Conservation (phyloP, 495 filamentous ascomycete genomes). For the Lichenothelia convexa region DNA sequence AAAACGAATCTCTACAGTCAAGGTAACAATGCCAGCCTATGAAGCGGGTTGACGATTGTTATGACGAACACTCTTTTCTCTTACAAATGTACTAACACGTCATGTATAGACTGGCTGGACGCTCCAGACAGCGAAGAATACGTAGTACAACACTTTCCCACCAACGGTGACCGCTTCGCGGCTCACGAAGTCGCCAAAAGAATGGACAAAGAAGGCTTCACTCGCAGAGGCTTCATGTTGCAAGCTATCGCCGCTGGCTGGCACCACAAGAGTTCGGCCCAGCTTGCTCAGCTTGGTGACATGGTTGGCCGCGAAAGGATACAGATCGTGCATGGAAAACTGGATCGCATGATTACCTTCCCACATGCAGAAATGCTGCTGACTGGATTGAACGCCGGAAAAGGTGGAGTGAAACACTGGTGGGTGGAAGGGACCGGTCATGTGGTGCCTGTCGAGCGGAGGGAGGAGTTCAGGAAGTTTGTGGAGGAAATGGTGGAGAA, state of each 20-base stretch:
- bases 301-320: slow-evolving; percentile 53
- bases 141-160: slow-evolving; percentile 36
- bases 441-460: slow-evolving; percentile 44
- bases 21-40: no score
- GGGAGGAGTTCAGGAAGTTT: slow-evolving; percentile 38
- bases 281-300: slow-evolving; percentile 45
- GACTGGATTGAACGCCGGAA: slow-evolving; percentile 25
- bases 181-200: slow-evolving; percentile 59
- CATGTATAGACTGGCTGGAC: slow-evolving; percentile 39
- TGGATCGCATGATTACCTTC: slow-evolving; percentile 55
- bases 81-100: no score
- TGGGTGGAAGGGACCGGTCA: slow-evolving; percentile 53
- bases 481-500: slow-evolving; percentile 34
- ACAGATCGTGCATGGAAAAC: slow-evolving; percentile 51
- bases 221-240: slow-evolving; percentile 47
- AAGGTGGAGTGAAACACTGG: slow-evolving; percentile 28
- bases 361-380: slow-evolving; percentile 28
- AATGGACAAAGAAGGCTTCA: slow-evolving; percentile 32
- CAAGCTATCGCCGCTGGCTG: slow-evolving; percentile 65
- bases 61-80: no score
- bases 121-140: slow-evolving; percentile 37
- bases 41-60: no score
- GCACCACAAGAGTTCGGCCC: slow-evolving; percentile 49
- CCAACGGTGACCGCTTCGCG: slow-evolving; percentile 59
- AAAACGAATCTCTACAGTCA: slow-evolving; percentile 41